Evolutionary conservation across 352 stramenopile species (phyloP), one percentile per base, ranked within the genome.

Genomic region (Phytophthora ohioensis): DNA sequence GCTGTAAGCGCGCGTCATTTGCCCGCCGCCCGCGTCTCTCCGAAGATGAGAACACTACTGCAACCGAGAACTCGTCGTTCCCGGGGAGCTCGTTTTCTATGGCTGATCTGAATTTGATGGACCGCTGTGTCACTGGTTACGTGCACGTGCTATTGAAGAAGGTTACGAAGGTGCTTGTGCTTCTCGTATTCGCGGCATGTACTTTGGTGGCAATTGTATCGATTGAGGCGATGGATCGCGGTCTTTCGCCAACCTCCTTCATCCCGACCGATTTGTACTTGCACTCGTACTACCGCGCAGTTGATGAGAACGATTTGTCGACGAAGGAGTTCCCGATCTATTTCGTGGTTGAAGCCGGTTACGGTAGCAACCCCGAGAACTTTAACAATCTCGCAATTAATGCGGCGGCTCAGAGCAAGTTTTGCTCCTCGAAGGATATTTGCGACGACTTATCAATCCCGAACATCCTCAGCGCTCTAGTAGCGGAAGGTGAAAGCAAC

Each of bases 311-410:
- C 38, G 79, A 86, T 45, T 56, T 90, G 27, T 83, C 67, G 4
- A 79, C 69, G 1, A 85, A 84, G 17, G 70, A 81, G 10, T 74
- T 70, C 4, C 63, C 70, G 3, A 73, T 91, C n/a, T 92, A 85
- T 70, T 92, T 89, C 43, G 82, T 94, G 12, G 83, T 92, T 31
- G 85, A 94, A 69, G 79, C 64, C 27, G 80, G 80, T 13, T 88
- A 91, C 64, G 75, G 76, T 3, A 56, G 56, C 36, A 94, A 94
- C 54, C 67, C 78, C 10, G n/a, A 65, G 10, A 55, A 59, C 31
- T 79, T 79, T 21, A 75, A 74, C 27, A 48, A 52, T 43, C 55
- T 80, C 10, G 64, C 64, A 8, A 72, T 69, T 49, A 59, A 91
- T 54, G 38, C 59, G 27, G 61, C 57, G 2, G 65, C 76, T 15